These are phyloP conservation scores for Xylaria telfairii DNA, from an alignment of 495 filamentous ascomycete species.

Conservation along the genomic window DNA sequence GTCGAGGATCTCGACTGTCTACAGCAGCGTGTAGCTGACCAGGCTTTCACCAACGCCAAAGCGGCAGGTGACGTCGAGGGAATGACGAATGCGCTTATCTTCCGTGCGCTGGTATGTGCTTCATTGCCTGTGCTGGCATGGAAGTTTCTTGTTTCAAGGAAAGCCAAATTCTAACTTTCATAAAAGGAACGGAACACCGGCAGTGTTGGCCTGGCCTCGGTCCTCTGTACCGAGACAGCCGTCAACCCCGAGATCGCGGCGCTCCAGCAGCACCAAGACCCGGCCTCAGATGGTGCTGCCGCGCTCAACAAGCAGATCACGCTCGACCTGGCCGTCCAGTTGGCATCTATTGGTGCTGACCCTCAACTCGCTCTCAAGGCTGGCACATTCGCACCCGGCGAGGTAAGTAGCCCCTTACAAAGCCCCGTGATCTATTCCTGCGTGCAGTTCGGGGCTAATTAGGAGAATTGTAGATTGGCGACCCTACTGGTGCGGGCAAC, in stretches of 20 bases:
- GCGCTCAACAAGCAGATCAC: conserved; percentile 61
- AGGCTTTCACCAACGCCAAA: conserved; percentile 74
- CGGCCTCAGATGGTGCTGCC: conserved; percentile 57
- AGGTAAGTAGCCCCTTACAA: conserved; percentile 40
- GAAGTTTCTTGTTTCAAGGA: conserved; percentile 1
- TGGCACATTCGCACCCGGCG: conserved; percentile 65
- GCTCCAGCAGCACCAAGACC: conserved; percentile 70
- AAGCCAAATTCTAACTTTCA: neutral
- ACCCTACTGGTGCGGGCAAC: conserved; percentile 63
- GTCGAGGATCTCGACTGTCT: conserved; percentile 68
- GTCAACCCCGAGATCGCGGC: conserved; percentile 72
- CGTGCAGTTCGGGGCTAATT: conserved; percentile 2
- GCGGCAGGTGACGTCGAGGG: conserved; percentile 62
- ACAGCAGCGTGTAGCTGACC: conserved; percentile 70
- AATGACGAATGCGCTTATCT: conserved; percentile 64
- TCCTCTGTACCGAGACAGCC: conserved; percentile 62
- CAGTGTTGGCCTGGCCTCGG: conserved; percentile 59
- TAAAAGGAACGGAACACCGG: conserved; percentile 64
- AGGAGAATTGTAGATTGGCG: conserved; percentile 48
- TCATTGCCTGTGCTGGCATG: neutral
- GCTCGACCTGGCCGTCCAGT: conserved; percentile 59
- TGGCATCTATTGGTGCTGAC: conserved; percentile 63
- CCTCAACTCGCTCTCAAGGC: conserved; percentile 60
- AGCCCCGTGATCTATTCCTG: neutral
- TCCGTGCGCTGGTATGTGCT: conserved; percentile 53